Evolutionary conservation across 2,329 filamentous ascomycete species (phyloP).

Genomic region (Exophiala phaeomuriformis): DNA sequence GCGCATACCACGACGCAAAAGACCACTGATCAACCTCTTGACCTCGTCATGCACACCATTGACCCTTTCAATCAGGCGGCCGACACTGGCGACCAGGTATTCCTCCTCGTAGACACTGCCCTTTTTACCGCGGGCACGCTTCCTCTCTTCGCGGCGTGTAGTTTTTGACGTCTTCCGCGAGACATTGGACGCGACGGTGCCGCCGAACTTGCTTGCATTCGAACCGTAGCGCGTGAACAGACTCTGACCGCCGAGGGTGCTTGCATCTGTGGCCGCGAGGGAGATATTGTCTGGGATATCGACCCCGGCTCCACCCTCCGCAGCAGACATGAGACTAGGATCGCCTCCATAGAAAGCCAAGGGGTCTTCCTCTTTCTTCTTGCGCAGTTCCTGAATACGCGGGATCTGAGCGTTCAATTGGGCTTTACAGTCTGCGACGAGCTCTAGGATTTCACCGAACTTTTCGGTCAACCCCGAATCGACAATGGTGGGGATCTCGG

Average conservation of each 20-base stretch:
- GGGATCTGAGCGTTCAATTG: conserved; percentile 82
- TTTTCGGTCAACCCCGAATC: conserved; percentile 75
- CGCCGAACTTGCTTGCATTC: conserved; percentile 32
- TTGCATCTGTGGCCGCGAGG: conserved; percentile 74
- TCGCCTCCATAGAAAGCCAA: conserved; percentile 83
- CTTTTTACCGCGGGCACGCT: conserved; percentile 88
- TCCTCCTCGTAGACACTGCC: conserved; percentile 97
- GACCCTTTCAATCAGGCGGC: conserved; percentile 73
- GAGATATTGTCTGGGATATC: conserved; percentile 90
- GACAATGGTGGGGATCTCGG: conserved; percentile 61
- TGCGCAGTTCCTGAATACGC: conserved; percentile 71
- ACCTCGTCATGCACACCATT: conserved; percentile 67
- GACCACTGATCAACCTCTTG: conserved; percentile 63
- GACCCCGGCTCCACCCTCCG: conserved; percentile 35
- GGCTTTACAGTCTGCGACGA: conserved; percentile 83
- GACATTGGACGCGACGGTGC: conserved; percentile 60
- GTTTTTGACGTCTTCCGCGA: conserved; percentile 82
- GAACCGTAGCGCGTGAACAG: conserved; percentile 88
- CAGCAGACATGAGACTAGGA: conserved; percentile 44
- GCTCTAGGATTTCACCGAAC: conserved; percentile 74
- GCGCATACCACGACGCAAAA: conserved; percentile 75
- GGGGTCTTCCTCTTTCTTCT: conserved; percentile 75
- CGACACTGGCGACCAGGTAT: conserved; percentile 83
- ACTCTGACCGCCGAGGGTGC: conserved; percentile 67
- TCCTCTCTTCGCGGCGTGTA: conserved; percentile 81